These are phyloP conservation scores for Aquilaria sinensis DNA, from an alignment of 345 rosid genomes.

Conservation along the genomic window DNA sequence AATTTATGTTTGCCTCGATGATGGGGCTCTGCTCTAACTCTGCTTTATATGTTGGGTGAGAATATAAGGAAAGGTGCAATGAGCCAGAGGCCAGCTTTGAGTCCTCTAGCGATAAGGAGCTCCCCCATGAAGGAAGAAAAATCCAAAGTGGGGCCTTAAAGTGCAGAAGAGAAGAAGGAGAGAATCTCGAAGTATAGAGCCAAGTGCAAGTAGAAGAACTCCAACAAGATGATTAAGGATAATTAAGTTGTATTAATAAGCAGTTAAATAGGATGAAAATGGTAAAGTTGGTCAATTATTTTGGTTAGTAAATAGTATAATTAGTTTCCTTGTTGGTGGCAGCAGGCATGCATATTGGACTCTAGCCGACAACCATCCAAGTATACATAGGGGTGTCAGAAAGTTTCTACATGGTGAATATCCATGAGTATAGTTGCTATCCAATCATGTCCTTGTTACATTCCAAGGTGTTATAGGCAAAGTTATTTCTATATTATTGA, in stretches of 20 bases:
- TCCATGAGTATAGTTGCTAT: too few species aligned
- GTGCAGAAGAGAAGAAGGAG: conserved; percentile 78
- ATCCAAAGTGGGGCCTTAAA: conserved; percentile 73
- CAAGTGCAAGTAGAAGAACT: conserved; percentile 79
- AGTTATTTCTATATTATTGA: too few species aligned
- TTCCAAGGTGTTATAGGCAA: too few species aligned
- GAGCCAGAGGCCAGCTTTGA: conserved; percentile 36
- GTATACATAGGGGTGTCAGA: conserved; percentile 53
- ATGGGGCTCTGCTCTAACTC: not conserved
- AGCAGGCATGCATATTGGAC: conserved; percentile 83
- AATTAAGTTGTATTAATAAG: conserved; percentile 1
- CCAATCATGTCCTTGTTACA: too few species aligned
- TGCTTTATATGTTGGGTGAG: conserved; percentile 9
- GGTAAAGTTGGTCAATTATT: too few species aligned
- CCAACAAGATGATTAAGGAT: conserved; percentile 86
- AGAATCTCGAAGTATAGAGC: conserved; percentile 89
- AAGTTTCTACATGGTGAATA: too few species aligned
- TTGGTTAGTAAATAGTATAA: not conserved
- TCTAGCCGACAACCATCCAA: conserved; percentile 85
- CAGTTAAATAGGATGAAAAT: not conserved
- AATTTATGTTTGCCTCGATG: conserved; percentile 7
- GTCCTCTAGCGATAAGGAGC: conserved; percentile 31
- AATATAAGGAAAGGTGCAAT: conserved; percentile 19
- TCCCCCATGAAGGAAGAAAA: conserved; percentile 45
- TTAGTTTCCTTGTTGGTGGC: conserved; percentile 8